A percentile compares a stretch with the other conserved stretches of the same genome.
Evolutionary conservation across 768 basidiomycete species (phyloP).

Genomic region (Lactarius pseudohatsudake): DNA sequence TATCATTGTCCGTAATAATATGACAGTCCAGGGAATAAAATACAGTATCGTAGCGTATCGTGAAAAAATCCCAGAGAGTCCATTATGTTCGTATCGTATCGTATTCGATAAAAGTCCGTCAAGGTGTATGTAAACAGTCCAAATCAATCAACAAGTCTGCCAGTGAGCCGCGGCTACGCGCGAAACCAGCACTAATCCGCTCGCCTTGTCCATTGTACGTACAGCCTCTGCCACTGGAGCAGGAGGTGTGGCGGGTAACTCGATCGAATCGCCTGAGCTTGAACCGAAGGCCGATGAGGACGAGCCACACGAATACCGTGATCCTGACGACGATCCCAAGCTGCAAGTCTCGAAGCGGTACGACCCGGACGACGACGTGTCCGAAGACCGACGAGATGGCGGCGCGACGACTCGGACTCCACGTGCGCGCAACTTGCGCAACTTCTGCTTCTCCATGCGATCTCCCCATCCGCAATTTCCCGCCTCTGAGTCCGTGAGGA

Average conservation of each 20-base stretch:
- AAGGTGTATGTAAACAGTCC: background rate
- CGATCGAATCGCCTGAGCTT: background rate
- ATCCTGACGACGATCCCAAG: background rate
- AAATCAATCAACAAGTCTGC: background rate
- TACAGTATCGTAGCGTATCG: constrained; percentile 6
- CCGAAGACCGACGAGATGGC: background rate
- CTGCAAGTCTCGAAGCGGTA: background rate
- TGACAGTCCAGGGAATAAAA: background rate
- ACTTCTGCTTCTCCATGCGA: background rate
- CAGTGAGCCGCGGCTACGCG: background rate
- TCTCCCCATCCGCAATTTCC: constrained; percentile 3
- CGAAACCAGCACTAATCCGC: background rate
- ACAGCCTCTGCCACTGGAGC: background rate
- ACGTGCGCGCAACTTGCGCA: background rate
- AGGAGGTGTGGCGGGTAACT: background rate
- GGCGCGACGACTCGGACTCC: no score
- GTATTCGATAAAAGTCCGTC: background rate
- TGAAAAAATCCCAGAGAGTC: background rate
- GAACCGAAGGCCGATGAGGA: background rate
- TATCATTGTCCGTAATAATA: background rate
- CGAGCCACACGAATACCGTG: background rate
- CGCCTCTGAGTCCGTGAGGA: constrained; percentile 49
- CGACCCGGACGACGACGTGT: background rate
- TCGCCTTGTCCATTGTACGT: background rate
- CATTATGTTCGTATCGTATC: background rate